phyloP scores from a whole-genome alignment of 306 rosid species.

The Lupinus albus region DNA sequence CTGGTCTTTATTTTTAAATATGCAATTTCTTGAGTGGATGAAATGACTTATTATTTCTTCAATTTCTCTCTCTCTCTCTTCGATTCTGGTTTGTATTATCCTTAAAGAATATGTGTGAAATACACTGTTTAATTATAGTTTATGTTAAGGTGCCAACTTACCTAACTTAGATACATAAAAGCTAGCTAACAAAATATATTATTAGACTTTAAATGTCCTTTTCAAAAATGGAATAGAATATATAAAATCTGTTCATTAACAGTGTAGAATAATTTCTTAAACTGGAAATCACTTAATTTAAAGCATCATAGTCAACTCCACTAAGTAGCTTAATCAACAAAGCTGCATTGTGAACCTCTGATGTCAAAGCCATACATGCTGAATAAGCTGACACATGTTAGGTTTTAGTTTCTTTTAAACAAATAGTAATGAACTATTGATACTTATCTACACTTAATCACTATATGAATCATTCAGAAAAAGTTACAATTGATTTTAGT shows the following conservation, averaged over 20 bases:
- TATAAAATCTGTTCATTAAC: constrained; percentile 38
- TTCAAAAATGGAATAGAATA: constrained; percentile 30
- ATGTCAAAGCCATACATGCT: constrained; percentile 33
- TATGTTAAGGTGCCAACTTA: constrained; percentile 40
- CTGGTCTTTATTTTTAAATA: not conserved
- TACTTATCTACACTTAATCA: not conserved
- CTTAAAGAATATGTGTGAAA: constrained; percentile 20
- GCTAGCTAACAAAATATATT: constrained; percentile 25
- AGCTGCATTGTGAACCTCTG: constrained; percentile 39
- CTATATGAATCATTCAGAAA: not conserved
- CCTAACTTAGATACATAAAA: constrained; percentile 41
- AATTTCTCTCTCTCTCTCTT: not conserved
- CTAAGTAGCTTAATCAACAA: constrained; percentile 30
- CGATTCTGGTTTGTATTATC: constrained; percentile 44
- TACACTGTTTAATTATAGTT: constrained; percentile 30
- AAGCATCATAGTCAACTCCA: constrained; percentile 36
- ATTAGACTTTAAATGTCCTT: constrained; percentile 5
- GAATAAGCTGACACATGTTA: constrained; percentile 33
- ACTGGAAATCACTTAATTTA: not conserved
- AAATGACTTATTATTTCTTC: constrained; percentile 34
- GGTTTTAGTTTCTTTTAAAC: constrained; percentile 34
- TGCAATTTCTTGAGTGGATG: constrained; percentile 12
- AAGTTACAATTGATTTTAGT: not conserved
- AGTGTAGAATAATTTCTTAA: constrained; percentile 34
- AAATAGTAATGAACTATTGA: constrained; percentile 15